A percentile compares a stretch with the other conserved stretches of the same genome.
These are phyloP conservation scores for Trametes polyzona DNA, from an alignment of 1,284 basidiomycete genomes.

Conservation along the genomic window DNA sequence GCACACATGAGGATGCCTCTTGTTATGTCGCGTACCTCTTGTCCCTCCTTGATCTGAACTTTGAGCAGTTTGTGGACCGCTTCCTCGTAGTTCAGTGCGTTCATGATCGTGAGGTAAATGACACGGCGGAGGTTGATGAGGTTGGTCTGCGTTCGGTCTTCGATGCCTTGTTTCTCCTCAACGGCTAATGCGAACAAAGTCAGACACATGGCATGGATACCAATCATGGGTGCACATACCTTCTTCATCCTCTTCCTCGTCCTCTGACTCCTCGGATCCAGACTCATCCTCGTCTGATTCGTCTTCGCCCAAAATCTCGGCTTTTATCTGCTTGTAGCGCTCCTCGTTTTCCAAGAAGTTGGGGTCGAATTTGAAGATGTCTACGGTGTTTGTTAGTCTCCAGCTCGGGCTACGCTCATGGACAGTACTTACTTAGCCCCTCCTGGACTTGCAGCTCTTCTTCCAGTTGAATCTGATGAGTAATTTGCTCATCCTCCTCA, in stretches of 20 bases:
- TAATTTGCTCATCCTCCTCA: conserved; percentile 97
- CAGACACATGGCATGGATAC: conserved; percentile 7
- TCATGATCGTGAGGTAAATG: conserved; percentile 99
- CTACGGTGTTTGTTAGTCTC: conserved; percentile 44
- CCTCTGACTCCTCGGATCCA: conserved; percentile 62
- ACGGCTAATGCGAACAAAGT: conserved; percentile 44
- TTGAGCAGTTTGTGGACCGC: conserved; percentile 98
- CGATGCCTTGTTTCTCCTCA: conserved; percentile 85
- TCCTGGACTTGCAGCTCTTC: conserved; percentile 95
- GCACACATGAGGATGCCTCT: background rate
- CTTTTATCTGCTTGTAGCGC: conserved; percentile 90
- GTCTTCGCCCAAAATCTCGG: conserved; percentile 91
- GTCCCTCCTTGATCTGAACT: conserved; percentile 88
- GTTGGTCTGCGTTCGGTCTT: conserved; percentile 95
- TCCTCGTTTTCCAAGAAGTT: conserved; percentile 92
- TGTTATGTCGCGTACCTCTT: conserved; percentile 70
- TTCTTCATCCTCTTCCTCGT: conserved; percentile 66
- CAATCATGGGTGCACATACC: conserved; percentile 33
- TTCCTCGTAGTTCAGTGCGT: conserved; percentile 97
- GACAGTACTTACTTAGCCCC: conserved; percentile 73
- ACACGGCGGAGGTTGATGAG: conserved; percentile 92
- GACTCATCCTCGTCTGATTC: conserved; percentile 71
- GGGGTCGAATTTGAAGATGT: conserved; percentile 95
- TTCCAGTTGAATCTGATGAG: conserved; percentile 90
- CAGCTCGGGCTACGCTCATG: background rate